These are phyloP conservation scores for Vanilla planifolia DNA, from an alignment of 106 monocot species.

Conservation along the genomic window DNA sequence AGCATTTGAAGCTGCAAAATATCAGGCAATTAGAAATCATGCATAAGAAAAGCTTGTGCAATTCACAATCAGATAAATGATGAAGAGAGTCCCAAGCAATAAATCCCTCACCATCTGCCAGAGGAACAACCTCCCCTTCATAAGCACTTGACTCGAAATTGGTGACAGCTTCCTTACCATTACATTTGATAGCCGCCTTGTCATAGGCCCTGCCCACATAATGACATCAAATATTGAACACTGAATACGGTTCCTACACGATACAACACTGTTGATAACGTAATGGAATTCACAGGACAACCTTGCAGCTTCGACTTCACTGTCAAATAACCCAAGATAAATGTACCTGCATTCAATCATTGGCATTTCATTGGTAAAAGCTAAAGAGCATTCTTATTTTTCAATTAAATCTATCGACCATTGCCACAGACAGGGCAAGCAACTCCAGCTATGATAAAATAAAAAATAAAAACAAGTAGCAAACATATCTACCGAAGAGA, in stretches of 20 bases:
- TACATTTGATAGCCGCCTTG: slow-evolving; percentile 78
- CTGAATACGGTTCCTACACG: background rate
- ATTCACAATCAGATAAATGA: background rate
- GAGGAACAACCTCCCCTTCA: slow-evolving; percentile 46
- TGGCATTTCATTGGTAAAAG: slow-evolving; percentile 14
- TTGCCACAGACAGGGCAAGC: too few species aligned
- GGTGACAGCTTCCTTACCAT: slow-evolving; percentile 79
- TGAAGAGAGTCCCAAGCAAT: slow-evolving; percentile 1
- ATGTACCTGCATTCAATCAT: slow-evolving; percentile 53
- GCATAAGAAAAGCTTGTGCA: background rate
- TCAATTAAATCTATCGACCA: too few species aligned
- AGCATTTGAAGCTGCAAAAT: background rate
- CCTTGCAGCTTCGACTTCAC: slow-evolving; percentile 79
- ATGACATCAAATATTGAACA: slow-evolving; percentile 7
- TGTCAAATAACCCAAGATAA: slow-evolving; percentile 65
- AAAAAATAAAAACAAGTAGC: background rate
- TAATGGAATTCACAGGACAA: slow-evolving; percentile 6
- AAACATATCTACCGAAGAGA: background rate
- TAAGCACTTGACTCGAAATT: slow-evolving; percentile 81
- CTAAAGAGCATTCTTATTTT: background rate
- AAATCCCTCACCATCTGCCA: slow-evolving; percentile 46
- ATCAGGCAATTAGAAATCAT: background rate
- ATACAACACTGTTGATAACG: too few species aligned
- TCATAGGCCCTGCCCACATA: slow-evolving; percentile 79
- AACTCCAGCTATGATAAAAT: too few species aligned